Conservation (phyloP, 1,284 basidiomycete genomes). For the Marasmius oreades region DNA sequence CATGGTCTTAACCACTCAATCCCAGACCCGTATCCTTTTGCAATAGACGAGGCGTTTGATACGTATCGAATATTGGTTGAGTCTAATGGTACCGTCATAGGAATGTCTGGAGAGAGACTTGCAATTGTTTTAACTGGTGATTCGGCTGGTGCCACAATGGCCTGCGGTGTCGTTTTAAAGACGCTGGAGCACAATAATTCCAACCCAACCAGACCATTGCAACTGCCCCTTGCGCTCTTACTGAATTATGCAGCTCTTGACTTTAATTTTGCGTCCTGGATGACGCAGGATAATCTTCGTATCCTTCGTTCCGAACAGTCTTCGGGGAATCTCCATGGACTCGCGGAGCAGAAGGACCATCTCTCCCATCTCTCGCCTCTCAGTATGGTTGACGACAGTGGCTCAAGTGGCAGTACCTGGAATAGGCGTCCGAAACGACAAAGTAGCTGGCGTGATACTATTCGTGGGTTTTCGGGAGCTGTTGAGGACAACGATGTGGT, state of each 20-base stretch:
- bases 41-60: slow-evolving; percentile 93
- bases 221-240: slow-evolving; percentile 74
- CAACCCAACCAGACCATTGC: slow-evolving; percentile 36
- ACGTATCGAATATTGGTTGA: slow-evolving; percentile 81
- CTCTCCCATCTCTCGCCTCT: slow-evolving; percentile 82
- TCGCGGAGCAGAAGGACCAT: slow-evolving; percentile 84
- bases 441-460: slow-evolving; percentile 56
- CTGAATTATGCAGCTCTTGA: slow-evolving; percentile 84
- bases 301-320: slow-evolving; percentile 84
- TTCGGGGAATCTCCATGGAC: slow-evolving; percentile 62
- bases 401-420: slow-evolving; percentile 26
- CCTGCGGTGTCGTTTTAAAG: slow-evolving; percentile 79
- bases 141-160: slow-evolving; percentile 88
- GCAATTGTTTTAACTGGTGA: slow-evolving; percentile 83
- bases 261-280: slow-evolving; percentile 98
- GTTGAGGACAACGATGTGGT: slow-evolving; percentile 28
- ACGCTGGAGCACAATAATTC: slow-evolving; percentile 67
- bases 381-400: slow-evolving; percentile 78
- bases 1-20: not conserved
- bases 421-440: slow-evolving; percentile 46
- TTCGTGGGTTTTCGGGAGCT: slow-evolving; percentile 42
- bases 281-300: slow-evolving; percentile 83
- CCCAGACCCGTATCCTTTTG: slow-evolving; percentile 90
- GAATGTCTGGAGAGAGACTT: slow-evolving; percentile 78
- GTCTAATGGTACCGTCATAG: slow-evolving; percentile 77